Conservation (phyloP, 345 rosid species). For the Gossypium australe region DNA sequence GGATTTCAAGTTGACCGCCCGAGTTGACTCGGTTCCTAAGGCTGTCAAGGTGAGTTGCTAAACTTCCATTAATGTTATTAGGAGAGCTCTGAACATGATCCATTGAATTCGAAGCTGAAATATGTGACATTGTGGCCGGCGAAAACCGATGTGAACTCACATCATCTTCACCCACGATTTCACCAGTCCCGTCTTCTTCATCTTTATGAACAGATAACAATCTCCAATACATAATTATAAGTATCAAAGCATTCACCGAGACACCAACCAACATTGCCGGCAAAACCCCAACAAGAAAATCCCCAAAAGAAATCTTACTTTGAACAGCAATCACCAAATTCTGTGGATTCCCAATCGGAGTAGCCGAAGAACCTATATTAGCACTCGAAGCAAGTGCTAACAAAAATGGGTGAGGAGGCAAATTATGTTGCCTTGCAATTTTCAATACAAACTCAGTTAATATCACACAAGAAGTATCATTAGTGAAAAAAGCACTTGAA, state of each 20-base stretch:
- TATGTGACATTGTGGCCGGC: constrained; percentile 63
- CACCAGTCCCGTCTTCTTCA: constrained; percentile 37
- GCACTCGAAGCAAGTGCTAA: constrained; percentile 85
- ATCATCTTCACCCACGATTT: constrained; percentile 48
- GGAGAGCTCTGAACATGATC: constrained; percentile 21
- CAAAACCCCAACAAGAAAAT: constrained; percentile 51
- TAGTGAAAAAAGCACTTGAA: constrained; percentile 83
- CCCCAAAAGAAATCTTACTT: constrained; percentile 56
- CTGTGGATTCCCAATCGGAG: constrained; percentile 91
- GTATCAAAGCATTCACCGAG: constrained; percentile 45
- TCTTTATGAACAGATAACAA: constrained; percentile 53
- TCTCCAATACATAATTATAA: constrained; percentile 66
- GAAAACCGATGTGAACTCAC: constrained; percentile 58
- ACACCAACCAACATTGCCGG: constrained; percentile 70
- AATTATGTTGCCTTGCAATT: constrained; percentile 72
- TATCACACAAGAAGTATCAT: constrained; percentile 76
- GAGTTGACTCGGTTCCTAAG: constrained; percentile 43
- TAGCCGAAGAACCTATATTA: constrained; percentile 78
- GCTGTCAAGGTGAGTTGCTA: constrained; percentile 20
- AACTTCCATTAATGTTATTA: constrained; percentile 12
- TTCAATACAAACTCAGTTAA: constrained; percentile 77
- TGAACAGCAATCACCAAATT: constrained; percentile 75
- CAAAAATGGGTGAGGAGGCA: constrained; percentile 73
- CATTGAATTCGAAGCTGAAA: constrained; percentile 30
- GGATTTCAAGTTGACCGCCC: constrained; percentile 36